Evolutionary conservation across 148 eudicot species (phyloP).

Genomic region (Rhododendron molle): DNA sequence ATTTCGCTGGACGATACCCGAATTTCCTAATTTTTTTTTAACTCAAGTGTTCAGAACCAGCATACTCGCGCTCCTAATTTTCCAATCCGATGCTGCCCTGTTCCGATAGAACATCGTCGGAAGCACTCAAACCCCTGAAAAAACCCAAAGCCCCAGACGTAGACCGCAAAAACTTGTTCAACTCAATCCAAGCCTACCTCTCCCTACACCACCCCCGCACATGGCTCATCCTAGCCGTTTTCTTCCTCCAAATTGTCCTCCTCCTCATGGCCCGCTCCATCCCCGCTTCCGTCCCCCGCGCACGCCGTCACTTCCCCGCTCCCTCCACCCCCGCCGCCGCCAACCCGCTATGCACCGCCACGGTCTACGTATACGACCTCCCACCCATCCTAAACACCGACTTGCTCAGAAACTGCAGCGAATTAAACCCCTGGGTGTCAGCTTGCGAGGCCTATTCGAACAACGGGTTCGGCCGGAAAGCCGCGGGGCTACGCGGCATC

Average conservation of each 20-base stretch:
- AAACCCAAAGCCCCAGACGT: slow-evolving; percentile 24
- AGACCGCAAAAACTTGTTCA: slow-evolving; percentile 18
- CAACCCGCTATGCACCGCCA: slow-evolving; percentile 28
- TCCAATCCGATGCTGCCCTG: slow-evolving; percentile 34
- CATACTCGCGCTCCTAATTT: background rate
- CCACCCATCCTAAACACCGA: slow-evolving; percentile 56
- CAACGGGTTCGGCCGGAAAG: slow-evolving; percentile 51
- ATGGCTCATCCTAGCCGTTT: slow-evolving; percentile 51
- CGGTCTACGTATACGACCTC: slow-evolving; percentile 60
- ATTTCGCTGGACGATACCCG: background rate
- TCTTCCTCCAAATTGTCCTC: slow-evolving; percentile 55
- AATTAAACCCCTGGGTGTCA: slow-evolving; percentile 53
- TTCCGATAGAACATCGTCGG: slow-evolving; percentile 13
- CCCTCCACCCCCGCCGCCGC: background rate
- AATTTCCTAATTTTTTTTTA: background rate
- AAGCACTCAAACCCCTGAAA: slow-evolving; percentile 10
- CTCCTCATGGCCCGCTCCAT: slow-evolving; percentile 29
- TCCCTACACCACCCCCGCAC: slow-evolving; percentile 42
- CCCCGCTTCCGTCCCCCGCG: slow-evolving; percentile 25
- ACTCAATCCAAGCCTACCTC: slow-evolving; percentile 16
- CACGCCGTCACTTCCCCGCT: slow-evolving; percentile 7
- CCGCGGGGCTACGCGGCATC: slow-evolving; percentile 18
- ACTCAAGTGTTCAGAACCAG: background rate
- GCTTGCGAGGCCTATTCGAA: slow-evolving; percentile 55
- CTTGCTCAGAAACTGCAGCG: slow-evolving; percentile 43